phyloP scores from a whole-genome alignment of 2,329 filamentous ascomycete genomes.

The Cladosporium sp. region DNA sequence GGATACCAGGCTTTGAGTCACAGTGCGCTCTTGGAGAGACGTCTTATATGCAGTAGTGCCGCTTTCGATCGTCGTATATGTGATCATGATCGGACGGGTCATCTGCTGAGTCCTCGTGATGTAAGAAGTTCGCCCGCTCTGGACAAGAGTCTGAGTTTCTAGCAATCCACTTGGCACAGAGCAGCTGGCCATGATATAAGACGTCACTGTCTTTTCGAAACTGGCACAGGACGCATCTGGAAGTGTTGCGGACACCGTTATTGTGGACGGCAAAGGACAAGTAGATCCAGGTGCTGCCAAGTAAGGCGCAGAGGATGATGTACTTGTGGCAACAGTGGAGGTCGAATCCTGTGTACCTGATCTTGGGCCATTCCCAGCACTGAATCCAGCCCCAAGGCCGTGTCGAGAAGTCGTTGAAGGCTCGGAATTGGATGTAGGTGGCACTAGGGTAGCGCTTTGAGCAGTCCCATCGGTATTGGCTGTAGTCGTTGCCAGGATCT shows the following conservation, averaged over 20 bases:
- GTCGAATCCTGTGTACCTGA: background rate
- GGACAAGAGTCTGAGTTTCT: background rate
- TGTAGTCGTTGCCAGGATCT: background rate
- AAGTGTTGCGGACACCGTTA: background rate
- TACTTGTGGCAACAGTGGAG: background rate
- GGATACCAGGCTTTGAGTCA: background rate
- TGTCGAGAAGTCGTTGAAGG: background rate
- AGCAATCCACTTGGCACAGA: background rate
- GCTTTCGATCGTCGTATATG: background rate
- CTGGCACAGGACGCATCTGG: background rate
- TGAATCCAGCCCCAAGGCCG: background rate
- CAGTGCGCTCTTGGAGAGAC: background rate
- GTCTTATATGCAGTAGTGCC: background rate
- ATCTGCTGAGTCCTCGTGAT: background rate
- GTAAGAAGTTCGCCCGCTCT: background rate
- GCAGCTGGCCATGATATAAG: background rate
- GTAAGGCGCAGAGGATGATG: too few relatives aligned
- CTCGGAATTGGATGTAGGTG: too few relatives aligned
- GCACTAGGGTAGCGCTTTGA: background rate
- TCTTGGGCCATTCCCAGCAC: background rate
- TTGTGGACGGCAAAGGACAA: background rate
- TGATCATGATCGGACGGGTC: background rate
- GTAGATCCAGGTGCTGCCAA: background rate
- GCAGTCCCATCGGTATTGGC: background rate
- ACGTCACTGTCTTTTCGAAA: background rate